phyloP scores from a whole-genome alignment of 2,329 filamentous ascomycete species.

The Colletotrichum chrysophilum region DNA sequence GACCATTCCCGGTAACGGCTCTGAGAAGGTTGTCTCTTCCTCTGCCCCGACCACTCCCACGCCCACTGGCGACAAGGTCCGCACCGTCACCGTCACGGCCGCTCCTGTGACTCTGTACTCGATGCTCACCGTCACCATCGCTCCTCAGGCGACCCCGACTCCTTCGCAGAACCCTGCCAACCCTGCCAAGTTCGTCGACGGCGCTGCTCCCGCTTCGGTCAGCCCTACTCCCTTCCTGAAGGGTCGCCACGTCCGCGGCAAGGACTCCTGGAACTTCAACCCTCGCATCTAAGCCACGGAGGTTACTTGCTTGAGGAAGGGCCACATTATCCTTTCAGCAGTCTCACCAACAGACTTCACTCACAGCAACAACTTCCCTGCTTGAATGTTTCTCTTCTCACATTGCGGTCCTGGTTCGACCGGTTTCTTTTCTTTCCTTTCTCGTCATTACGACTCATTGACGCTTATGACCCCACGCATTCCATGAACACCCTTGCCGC shows the following conservation, averaged over 20 bases:
- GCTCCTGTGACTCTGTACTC: slow-evolving; percentile 19
- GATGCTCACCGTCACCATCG: slow-evolving; percentile 44
- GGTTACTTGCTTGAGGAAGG: not conserved
- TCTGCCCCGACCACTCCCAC: slow-evolving; percentile 23
- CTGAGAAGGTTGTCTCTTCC: slow-evolving; percentile 21
- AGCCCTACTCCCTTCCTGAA: slow-evolving; percentile 15
- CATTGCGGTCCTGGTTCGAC: not conserved
- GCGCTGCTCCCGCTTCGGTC: slow-evolving; percentile 17
- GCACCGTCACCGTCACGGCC: slow-evolving; percentile 21
- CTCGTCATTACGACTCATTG: not conserved
- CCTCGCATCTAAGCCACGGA: not conserved
- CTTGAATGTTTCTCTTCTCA: not conserved
- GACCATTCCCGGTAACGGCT: slow-evolving; percentile 23
- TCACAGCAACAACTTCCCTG: not conserved
- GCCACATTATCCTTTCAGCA: not conserved
- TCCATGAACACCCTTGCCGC: not conserved
- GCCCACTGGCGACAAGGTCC: not conserved
- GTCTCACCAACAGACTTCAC: not conserved
- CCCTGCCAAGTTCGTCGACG: slow-evolving; percentile 42
- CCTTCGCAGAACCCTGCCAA: slow-evolving; percentile 43
- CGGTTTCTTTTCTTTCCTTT: not conserved
- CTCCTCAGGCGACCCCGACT: slow-evolving; percentile 35
- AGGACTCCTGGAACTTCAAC: slow-evolving; percentile 19
- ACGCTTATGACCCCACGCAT: not conserved
- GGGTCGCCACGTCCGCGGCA: slow-evolving; percentile 14